Conservation (phyloP, 2,329 filamentous ascomycete genomes). For the Drechslera avenae region DNA sequence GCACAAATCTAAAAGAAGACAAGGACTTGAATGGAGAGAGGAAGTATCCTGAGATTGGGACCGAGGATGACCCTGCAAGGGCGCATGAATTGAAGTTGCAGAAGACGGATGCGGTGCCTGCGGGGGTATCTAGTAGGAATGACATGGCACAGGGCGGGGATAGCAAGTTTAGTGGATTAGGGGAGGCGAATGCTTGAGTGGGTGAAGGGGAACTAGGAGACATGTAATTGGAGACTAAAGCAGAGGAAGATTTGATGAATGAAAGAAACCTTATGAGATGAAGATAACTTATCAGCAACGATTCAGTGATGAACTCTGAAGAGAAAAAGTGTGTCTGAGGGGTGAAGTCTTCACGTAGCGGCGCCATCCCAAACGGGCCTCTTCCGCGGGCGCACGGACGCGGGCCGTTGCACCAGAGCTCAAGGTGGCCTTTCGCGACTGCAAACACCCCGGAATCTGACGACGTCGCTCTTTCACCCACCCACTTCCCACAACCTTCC, state of each 20-base stretch:
- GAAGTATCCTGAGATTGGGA: conserved; percentile 55
- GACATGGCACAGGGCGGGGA: conserved; percentile 24
- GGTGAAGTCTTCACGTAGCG: conserved; percentile 11
- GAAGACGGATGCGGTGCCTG: conserved; percentile 40
- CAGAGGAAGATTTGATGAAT: not conserved
- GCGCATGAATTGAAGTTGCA: conserved; percentile 51
- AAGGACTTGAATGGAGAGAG: conserved; percentile 25
- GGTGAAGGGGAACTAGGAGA: not conserved
- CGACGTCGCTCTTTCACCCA: conserved; percentile 28
- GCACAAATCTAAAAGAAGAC: conserved; percentile 58
- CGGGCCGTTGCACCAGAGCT: conserved; percentile 30
- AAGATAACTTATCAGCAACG: too few relatives aligned
- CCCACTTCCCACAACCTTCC: not conserved
- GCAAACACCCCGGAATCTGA: conserved; percentile 9
- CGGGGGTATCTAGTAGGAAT: conserved; percentile 25
- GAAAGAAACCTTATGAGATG: not conserved
- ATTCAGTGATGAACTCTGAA: too few relatives aligned
- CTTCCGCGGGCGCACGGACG: conserved; percentile 28
- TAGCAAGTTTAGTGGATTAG: conserved; percentile 32
- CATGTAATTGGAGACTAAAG: conserved; percentile 5
- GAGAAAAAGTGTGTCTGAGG: not conserved
- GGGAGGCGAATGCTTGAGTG: conserved; percentile 13
- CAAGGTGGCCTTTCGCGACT: conserved; percentile 45
- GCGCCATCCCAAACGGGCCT: conserved; percentile 22
- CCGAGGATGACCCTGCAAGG: conserved; percentile 61